phyloP scores from a whole-genome alignment of 495 filamentous ascomycete species.

The Annulohypoxylon moriforme region DNA sequence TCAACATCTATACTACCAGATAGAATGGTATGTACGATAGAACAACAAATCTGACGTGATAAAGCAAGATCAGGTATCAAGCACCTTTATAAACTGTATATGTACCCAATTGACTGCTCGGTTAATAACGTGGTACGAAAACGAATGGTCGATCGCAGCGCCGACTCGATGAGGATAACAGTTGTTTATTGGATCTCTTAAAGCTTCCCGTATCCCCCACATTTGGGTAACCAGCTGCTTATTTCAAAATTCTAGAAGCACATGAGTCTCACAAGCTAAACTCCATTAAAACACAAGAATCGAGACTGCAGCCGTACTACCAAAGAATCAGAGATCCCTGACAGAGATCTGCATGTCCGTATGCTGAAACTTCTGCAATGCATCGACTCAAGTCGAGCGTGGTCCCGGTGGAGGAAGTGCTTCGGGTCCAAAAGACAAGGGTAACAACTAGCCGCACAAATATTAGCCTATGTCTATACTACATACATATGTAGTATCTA shows the following conservation, averaged over 20 bases:
- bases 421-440: conserved; percentile 78
- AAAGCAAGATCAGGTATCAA: not conserved
- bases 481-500: too few relatives aligned
- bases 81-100: not conserved
- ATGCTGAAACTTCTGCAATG: not conserved
- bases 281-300: conserved; percentile 6
- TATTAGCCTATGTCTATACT: conserved; percentile 15
- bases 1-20: not conserved
- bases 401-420: conserved; percentile 55
- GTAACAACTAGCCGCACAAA: conserved; percentile 65
- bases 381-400: conserved; percentile 7
- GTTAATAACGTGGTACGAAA: not conserved
- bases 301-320: not conserved
- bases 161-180: not conserved
- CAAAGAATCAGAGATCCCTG: not conserved
- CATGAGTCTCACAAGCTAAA: conserved; percentile 8
- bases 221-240: conserved; percentile 9
- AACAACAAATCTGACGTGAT: not conserved
- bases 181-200: conserved; percentile 16
- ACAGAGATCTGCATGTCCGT: not conserved
- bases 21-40: not conserved
- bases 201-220: conserved; percentile 8
- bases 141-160: not conserved
- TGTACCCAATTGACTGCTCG: not conserved
- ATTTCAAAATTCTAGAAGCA: conserved; percentile 6